A percentile compares a stretch with the other conserved stretches of the same genome.
These are phyloP conservation scores for Rhizopus microsporus DNA, from an alignment of 371 early-diverging fungal species.

Conservation along the genomic window DNA sequence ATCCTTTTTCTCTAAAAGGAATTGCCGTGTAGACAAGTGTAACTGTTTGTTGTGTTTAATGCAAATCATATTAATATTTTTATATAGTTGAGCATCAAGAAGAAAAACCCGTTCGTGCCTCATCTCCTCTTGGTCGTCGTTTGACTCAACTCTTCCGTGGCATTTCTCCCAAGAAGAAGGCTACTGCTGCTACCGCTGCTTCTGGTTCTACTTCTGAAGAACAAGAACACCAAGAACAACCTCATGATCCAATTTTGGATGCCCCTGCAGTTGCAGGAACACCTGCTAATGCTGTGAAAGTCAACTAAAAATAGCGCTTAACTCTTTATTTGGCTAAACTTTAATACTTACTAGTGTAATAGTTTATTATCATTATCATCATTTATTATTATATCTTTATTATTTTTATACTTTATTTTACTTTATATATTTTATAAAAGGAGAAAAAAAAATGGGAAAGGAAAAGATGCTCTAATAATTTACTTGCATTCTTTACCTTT, in stretches of 20 bases:
- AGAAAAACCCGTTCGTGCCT: constrained; percentile 29
- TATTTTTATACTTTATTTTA: too few relatives aligned
- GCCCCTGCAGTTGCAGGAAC: constrained; percentile 7
- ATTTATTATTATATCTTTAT: too few relatives aligned
- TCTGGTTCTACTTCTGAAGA: constrained; percentile 5
- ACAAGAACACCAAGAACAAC: constrained; percentile 13
- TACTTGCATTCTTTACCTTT: too few relatives aligned
- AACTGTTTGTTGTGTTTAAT: constrained; percentile 1
- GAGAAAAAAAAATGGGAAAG: too few relatives aligned
- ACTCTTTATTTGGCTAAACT: too few relatives aligned
- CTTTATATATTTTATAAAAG: too few relatives aligned
- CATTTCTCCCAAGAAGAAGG: constrained; percentile 31
- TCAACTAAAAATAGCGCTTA: not conserved
- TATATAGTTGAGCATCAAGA: constrained; percentile 9
- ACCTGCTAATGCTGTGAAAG: constrained; percentile 12
- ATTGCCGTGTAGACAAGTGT: constrained; percentile 23
- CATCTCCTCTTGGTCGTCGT: constrained; percentile 45
- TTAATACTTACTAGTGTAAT: too few relatives aligned
- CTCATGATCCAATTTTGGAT: not conserved
- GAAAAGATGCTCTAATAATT: too few relatives aligned
- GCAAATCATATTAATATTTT: not conserved
- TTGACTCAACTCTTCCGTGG: constrained; percentile 42
- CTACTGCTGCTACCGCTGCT: constrained; percentile 7
- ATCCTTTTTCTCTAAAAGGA: constrained; percentile 5
- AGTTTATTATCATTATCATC: too few relatives aligned